Conservation (phyloP, 2,329 filamentous ascomycete species). For the Stemphylium vesicarium region DNA sequence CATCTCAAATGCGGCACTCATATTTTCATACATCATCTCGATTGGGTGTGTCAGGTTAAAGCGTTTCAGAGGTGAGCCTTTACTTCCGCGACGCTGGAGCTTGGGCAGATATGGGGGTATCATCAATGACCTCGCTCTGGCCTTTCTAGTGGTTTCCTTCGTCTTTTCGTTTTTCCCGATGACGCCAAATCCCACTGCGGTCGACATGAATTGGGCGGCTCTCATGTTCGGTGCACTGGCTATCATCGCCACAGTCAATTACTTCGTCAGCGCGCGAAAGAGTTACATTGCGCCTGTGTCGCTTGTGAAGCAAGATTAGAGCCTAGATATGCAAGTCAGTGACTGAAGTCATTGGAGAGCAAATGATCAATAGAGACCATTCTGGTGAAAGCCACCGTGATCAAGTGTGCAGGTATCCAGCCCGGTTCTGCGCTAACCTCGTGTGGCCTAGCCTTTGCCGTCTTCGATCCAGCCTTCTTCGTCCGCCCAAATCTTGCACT, state of each 20-base stretch:
- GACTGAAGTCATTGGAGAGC: too few relatives aligned
- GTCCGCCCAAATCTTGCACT: neutral
- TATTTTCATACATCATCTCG: slow-evolving; percentile 42
- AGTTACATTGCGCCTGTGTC: slow-evolving; percentile 21
- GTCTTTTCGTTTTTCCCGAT: slow-evolving; percentile 54
- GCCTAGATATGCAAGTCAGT: too few relatives aligned
- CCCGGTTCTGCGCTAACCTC: neutral
- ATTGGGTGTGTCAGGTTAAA: slow-evolving; percentile 41
- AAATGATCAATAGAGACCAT: too few relatives aligned
- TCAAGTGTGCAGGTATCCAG: neutral
- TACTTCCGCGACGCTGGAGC: slow-evolving; percentile 43
- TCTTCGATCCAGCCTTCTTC: neutral
- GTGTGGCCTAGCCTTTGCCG: neutral
- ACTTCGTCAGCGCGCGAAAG: slow-evolving; percentile 19
- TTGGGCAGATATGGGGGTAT: slow-evolving; percentile 47
- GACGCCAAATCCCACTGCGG: slow-evolving; percentile 15
- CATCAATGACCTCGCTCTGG: slow-evolving; percentile 46
- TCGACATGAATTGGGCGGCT: slow-evolving; percentile 56
- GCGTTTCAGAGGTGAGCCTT: slow-evolving; percentile 26
- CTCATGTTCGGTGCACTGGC: slow-evolving; percentile 49
- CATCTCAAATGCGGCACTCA: slow-evolving; percentile 36
- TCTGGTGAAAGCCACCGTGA: neutral
- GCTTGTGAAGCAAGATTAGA: slow-evolving; percentile 19
- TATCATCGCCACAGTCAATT: slow-evolving; percentile 19
- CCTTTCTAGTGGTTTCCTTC: slow-evolving; percentile 45